Evolutionary conservation across 1,139 yeast species (phyloP).

Genomic region (Hansenula lynferdii): DNA sequence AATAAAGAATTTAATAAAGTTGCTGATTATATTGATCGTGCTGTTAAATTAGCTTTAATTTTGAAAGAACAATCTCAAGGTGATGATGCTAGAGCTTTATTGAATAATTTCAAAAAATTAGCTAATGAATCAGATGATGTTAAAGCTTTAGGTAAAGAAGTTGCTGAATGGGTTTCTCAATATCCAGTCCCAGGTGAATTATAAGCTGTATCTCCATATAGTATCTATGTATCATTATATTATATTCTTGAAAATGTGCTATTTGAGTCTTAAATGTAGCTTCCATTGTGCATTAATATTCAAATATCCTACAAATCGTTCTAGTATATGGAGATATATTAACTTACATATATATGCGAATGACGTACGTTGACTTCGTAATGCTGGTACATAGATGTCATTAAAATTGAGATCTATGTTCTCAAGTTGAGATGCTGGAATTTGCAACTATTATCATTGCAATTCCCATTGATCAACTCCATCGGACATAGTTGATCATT

Average conservation of each 20-base stretch:
- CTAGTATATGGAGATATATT: no score
- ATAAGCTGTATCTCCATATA: no score
- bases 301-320: no score
- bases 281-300: no score
- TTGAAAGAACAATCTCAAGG: conserved; percentile 60
- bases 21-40: conserved; percentile 71
- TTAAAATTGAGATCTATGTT: no score
- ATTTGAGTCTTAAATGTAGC: no score
- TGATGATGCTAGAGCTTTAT: conserved; percentile 55
- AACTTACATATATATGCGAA: no score
- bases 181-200: conserved; percentile 80
- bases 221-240: no score
- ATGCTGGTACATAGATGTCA: no score
- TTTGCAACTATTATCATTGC: conserved; percentile 10
- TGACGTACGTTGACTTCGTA: no score
- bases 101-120: conserved; percentile 58
- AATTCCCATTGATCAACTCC: conserved; percentile 11
- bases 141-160: conserved; percentile 55
- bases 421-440: conserved; percentile 14
- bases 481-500: conserved; percentile 12
- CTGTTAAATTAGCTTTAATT: conserved; percentile 61
- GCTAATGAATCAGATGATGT: conserved; percentile 58
- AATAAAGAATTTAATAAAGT: conserved; percentile 73
- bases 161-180: conserved; percentile 58
- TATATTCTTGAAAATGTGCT: no score